Conservation (phyloP, 2,329 filamentous ascomycete genomes). For the Leptosphaerulina australis region DNA sequence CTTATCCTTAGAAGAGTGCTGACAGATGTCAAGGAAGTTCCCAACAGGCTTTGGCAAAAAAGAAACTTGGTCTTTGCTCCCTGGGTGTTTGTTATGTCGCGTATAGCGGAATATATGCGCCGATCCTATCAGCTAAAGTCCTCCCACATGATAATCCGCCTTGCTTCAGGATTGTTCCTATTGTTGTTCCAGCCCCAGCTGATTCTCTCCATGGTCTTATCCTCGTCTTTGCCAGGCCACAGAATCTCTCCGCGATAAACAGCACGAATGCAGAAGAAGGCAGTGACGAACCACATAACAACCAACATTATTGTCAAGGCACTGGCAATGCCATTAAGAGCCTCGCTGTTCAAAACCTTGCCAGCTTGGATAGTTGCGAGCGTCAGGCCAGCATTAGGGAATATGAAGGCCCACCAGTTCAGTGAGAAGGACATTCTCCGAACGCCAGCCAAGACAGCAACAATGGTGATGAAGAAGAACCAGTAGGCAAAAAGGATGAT, state of each 20-base stretch:
- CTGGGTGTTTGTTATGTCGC: background rate
- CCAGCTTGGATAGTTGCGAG: constrained; percentile 65
- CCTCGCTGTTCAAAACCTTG: constrained; percentile 58
- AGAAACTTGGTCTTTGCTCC: background rate
- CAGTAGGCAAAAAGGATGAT: constrained; percentile 58
- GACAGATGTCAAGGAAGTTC: background rate
- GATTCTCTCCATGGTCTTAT: constrained; percentile 37
- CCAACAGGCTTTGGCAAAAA: background rate
- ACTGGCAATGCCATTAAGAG: constrained; percentile 60
- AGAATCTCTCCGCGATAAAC: constrained; percentile 59
- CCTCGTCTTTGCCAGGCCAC: constrained; percentile 57
- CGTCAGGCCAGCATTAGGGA: constrained; percentile 69
- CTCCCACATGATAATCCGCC: constrained; percentile 1
- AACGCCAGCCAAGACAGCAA: constrained; percentile 48
- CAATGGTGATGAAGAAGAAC: constrained; percentile 56
- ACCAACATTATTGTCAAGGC: constrained; percentile 63
- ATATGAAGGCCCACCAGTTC: constrained; percentile 66
- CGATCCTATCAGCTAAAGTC: background rate
- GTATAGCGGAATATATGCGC: background rate
- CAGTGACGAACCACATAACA: constrained; percentile 61
- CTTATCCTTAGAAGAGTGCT: background rate
- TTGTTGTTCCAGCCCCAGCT: constrained; percentile 35
- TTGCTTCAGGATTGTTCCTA: constrained; percentile 23
- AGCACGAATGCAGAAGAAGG: constrained; percentile 57
- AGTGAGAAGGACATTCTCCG: constrained; percentile 49